Base-by-base conservation (phyloP, 2,329 filamentous ascomycete species). In the Lecanosticta acicola region DNA sequence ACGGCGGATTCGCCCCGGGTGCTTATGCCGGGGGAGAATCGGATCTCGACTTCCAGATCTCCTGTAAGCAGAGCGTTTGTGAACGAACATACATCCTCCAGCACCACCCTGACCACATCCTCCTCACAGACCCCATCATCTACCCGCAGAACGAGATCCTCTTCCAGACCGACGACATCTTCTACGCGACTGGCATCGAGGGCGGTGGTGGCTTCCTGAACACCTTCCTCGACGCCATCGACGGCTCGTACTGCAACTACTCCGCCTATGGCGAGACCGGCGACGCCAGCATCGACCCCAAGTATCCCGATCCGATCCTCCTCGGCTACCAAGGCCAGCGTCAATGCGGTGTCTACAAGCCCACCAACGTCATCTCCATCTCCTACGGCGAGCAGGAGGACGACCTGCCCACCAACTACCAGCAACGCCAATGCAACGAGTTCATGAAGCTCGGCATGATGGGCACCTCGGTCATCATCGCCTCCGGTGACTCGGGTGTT, bases 371-470 rank as follows among this genome's bases (percentile, higher is more conserved):
- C 45, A 74, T 79, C 47, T 74, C 69, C 17, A 75, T 75, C 20
- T 77, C 72, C 9, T 80, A 80, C 59, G 70, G 67, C 10, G 73
- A 73, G 71, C 48, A 54, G 19, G 51, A 54, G 26, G 37, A 46
- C 29, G 51, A 73, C 41, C 62, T 75, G 5, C 70, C 73, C 1
- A 63, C 66, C 4, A 64, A 62, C 46, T 80, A 79, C 56, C 69
- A 74, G 49, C 54, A 66, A 39, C 67, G 77, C 2, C 76, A 80
- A 60, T 79, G 76, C 57, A 63, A 68, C 45, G 75, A 79, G 65
- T 79, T 75, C 60, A 71, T 78, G 70, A 79, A 80, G 65, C 70
- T 79, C 2, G 75, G 72, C 14, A 16, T 74, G 68, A 53, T 70
- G 69, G 46, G 51, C 16, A 67, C 76, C 9, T 71, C 71, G 1